These are phyloP conservation scores for Furcasterigmium sp. DNA, from an alignment of 2,329 filamentous ascomycete genomes.

Conservation along the genomic window DNA sequence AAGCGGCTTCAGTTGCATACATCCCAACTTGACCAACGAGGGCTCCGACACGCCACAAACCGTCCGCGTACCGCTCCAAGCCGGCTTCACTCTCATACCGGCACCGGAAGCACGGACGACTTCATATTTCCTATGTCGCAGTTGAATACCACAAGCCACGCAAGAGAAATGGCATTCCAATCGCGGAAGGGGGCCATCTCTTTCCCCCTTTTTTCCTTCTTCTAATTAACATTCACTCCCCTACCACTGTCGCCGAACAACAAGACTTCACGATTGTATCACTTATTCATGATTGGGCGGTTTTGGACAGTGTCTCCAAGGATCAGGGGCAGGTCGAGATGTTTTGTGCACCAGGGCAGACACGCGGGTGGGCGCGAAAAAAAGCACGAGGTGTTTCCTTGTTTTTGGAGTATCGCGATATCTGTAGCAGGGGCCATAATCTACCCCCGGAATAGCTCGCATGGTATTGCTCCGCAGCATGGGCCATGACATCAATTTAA, in stretches of 20 bases:
- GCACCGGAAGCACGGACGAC: not conserved
- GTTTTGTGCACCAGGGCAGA: too few species aligned
- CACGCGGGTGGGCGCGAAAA: too few species aligned
- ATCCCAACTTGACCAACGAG: not conserved
- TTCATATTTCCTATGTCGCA: not conserved
- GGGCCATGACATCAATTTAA: too few species aligned
- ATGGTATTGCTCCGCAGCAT: too few species aligned
- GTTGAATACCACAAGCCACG: not conserved
- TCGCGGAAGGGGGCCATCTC: not conserved
- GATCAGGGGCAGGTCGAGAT: too few species aligned
- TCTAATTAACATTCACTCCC: not conserved
- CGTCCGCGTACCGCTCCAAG: not conserved
- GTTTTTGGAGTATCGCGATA: too few species aligned
- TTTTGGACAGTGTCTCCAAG: too few species aligned
- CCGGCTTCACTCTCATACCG: not conserved
- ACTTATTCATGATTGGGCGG: not conserved
- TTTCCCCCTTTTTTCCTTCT: not conserved
- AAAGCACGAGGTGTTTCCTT: too few species aligned
- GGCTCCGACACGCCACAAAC: not conserved
- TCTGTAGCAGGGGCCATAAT: too few species aligned
- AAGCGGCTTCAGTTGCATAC: not conserved
- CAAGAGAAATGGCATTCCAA: not conserved
- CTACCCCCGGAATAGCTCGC: too few species aligned
- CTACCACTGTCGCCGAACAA: not conserved
- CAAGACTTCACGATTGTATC: not conserved